phyloP scores from a whole-genome alignment of 2,329 filamentous ascomycete genomes.

The Xylaria sp. region DNA sequence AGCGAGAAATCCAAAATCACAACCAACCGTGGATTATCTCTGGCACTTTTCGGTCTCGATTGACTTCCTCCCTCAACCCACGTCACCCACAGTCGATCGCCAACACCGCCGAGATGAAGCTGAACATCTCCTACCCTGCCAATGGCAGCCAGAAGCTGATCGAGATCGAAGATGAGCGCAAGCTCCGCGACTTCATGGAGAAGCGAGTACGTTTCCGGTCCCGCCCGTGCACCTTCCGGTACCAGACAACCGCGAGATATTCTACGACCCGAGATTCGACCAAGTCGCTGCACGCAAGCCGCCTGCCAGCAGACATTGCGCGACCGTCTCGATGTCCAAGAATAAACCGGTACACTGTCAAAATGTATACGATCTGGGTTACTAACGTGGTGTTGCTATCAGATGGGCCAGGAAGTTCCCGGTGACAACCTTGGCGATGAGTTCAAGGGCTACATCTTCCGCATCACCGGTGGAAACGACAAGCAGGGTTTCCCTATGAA shows the following conservation, averaged over 20 bases:
- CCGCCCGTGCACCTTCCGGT: constrained; percentile 18
- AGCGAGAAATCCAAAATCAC: constrained; percentile 40
- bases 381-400: constrained; percentile 45
- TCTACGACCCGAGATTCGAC: constrained; percentile 9
- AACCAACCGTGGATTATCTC: constrained; percentile 35
- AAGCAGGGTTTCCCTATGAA: constrained; percentile 99
- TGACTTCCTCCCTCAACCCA: constrained; percentile 41
- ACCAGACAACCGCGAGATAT: constrained; percentile 21
- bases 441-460: constrained; percentile 99
- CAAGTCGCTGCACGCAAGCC: not conserved
- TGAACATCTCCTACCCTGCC: constrained; percentile 86
- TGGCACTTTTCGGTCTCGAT: constrained; percentile 31
- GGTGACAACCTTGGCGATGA: constrained; percentile 97
- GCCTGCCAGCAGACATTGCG: not conserved
- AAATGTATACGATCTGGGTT: constrained; percentile 21
- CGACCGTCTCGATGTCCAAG: constrained; percentile 15
- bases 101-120: constrained; percentile 70
- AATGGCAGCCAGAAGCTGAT: constrained; percentile 99
- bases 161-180: constrained; percentile 99
- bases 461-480: constrained; percentile 99
- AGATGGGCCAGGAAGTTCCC: constrained; percentile 90
- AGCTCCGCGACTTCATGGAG: constrained; percentile 98
- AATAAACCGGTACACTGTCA: not conserved
- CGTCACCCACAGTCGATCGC: constrained; percentile 41
- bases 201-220: constrained; percentile 72